Conservation (phyloP, 768 basidiomycete genomes). For the Tubosaeta brunneosetosa region DNA sequence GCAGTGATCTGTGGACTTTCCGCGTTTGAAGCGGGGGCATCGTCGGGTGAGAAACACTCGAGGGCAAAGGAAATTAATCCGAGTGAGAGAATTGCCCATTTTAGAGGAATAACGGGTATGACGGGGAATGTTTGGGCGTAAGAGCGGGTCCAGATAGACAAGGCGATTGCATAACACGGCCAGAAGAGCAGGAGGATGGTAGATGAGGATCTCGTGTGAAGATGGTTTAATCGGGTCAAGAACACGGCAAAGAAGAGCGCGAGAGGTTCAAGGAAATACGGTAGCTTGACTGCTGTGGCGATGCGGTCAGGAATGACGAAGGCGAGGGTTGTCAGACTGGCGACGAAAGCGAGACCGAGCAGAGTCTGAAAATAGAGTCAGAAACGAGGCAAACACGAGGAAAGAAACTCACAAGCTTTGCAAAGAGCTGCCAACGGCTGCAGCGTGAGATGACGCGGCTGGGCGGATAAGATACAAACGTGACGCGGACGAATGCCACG, state of each 20-base stretch:
- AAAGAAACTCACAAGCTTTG: constrained; percentile 59
- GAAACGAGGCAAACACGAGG: not conserved
- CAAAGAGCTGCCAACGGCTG: constrained; percentile 48
- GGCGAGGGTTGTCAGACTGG: constrained; percentile 42
- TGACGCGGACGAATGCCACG: constrained; percentile 37
- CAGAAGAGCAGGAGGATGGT: constrained; percentile 76
- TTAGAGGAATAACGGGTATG: constrained; percentile 40
- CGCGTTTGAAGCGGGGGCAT: constrained; percentile 35
- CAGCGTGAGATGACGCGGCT: constrained; percentile 36
- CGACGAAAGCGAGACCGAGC: constrained; percentile 42
- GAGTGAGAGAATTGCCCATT: constrained; percentile 38
- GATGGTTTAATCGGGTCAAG: constrained; percentile 66
- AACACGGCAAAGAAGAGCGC: constrained; percentile 44
- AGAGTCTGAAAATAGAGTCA: constrained; percentile 37
- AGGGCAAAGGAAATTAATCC: constrained; percentile 54
- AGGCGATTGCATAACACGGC: constrained; percentile 55
- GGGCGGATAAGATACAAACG: constrained; percentile 23
- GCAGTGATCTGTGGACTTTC: constrained; percentile 75
- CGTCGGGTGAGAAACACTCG: constrained; percentile 61
- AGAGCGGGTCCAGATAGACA: constrained; percentile 61
- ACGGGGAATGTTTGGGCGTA: constrained; percentile 30
- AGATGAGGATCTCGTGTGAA: constrained; percentile 64
- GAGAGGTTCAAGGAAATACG: constrained; percentile 55
- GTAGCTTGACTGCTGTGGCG: constrained; percentile 38
- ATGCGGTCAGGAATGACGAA: constrained; percentile 37